Conservation (phyloP, 163 green algal species). For the Prototheca wickerhamii region DNA sequence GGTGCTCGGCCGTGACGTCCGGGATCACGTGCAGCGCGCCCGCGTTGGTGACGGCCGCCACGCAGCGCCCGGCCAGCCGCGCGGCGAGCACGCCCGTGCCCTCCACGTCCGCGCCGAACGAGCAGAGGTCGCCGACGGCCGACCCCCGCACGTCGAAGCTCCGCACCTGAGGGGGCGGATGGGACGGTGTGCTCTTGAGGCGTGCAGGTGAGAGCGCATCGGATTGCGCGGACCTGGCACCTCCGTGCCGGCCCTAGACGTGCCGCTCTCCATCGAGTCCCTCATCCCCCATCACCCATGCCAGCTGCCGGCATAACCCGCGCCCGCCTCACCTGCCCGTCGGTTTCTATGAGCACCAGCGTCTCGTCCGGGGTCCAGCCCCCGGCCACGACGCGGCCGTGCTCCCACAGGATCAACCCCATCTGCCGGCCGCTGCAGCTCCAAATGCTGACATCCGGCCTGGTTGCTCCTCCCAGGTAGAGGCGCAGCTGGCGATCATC, state of each 20-base stretch:
- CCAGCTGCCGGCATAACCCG: background rate
- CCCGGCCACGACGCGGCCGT: slow-evolving; percentile 50
- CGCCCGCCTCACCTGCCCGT: slow-evolving; percentile 15
- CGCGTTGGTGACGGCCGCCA: no score
- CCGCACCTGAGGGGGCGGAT: slow-evolving; percentile 27
- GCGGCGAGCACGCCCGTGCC: slow-evolving; percentile 46
- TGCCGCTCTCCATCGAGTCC: background rate
- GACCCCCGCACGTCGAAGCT: slow-evolving; percentile 9
- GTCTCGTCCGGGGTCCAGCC: slow-evolving; percentile 67
- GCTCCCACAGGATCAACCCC: slow-evolving; percentile 63
- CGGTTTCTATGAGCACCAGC: slow-evolving; percentile 61
- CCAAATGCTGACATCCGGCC: slow-evolving; percentile 50
- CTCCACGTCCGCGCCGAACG: slow-evolving; percentile 51
- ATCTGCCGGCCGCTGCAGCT: slow-evolving; percentile 38
- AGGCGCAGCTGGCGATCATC: slow-evolving; percentile 73
- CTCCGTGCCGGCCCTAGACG: background rate
- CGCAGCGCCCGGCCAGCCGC: slow-evolving; percentile 36
- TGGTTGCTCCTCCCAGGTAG: slow-evolving; percentile 25
- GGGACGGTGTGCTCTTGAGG: no score
- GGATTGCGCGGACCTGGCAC: background rate
- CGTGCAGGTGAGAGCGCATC: background rate
- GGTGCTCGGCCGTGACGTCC: slow-evolving; percentile 8
- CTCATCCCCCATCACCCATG: background rate
- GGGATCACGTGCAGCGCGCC: no score
- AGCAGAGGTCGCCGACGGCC: slow-evolving; percentile 20